phyloP scores from a whole-genome alignment of 768 basidiomycete genomes.

The Auriscalpium vulgare region DNA sequence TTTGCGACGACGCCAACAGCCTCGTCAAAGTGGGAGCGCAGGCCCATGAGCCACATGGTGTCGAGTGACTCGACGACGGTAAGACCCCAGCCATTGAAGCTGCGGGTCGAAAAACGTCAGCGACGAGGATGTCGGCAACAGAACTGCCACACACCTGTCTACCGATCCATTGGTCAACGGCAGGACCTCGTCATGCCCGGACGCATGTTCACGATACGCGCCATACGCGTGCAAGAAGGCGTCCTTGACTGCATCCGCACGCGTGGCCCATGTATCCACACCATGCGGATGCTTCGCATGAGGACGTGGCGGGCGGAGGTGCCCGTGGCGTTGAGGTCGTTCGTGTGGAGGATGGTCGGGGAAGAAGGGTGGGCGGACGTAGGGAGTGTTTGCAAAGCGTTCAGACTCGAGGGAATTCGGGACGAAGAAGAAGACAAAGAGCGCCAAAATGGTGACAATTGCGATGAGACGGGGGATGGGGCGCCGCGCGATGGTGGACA shows the following conservation, averaged over 20 bases:
- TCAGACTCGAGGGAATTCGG: neutral
- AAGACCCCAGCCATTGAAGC: conserved; percentile 78
- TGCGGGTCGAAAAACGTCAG: conserved; percentile 17
- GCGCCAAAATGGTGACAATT: neutral
- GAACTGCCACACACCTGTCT: conserved; percentile 39
- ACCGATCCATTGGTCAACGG: conserved; percentile 40
- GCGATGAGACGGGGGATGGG: neutral
- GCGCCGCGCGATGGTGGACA: neutral
- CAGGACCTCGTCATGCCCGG: conserved; percentile 52
- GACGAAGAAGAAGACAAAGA: neutral
- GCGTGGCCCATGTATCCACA: conserved; percentile 35
- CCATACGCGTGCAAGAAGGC: conserved; percentile 63
- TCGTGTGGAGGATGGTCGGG: neutral
- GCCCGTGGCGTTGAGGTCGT: neutral
- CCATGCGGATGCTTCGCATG: neutral
- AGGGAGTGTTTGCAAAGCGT: conserved; percentile 1
- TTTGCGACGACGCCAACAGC: conserved; percentile 48
- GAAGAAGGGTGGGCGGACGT: neutral
- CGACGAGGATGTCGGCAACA: neutral
- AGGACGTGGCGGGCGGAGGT: neutral
- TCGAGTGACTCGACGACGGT: conserved; percentile 79
- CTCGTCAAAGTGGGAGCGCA: conserved; percentile 60
- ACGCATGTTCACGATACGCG: conserved; percentile 53
- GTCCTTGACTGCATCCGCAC: conserved; percentile 48
- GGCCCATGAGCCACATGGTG: conserved; percentile 76